Evolutionary conservation across 2,329 filamentous ascomycete genomes (phyloP), one percentile per base, ranked within the genome.

Genomic region (Cephalotrichum gorgonifer): DNA sequence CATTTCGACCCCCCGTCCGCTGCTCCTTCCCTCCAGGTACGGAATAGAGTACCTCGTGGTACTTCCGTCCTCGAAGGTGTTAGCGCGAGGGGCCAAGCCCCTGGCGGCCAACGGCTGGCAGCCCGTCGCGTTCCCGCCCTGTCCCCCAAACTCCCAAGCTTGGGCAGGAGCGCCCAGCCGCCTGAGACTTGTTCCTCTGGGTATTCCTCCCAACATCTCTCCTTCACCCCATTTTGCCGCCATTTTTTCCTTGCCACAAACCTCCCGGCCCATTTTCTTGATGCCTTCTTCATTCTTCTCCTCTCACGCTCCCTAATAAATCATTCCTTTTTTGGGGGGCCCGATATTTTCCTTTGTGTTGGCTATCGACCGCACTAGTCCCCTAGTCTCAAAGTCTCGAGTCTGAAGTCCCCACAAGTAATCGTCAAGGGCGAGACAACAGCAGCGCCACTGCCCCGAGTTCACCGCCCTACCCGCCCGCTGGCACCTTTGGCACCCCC

Each of bases 291-390:
- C 48, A 35, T 28, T 48, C 33, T 52, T 46, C 47, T 20, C 17
- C 35, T 8, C 9, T 17, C 14, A 4, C 35, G 52, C 49, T 50
- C 53, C 43, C 44, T 51, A 52, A 55, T 53, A 57, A 58, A 50
- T 44, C 33, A 59, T 55, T 52, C 52, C 49, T 46, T 50, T 44
- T 54, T 42, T 26, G 33, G 30, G 22, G 44, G 51, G 45, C 30
- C 30, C 35, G 15, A 17, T 22, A 6, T 39, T 49, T 54, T 42
- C 20, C 30, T 27, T 47, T 41, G 49, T 22, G 26, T 42, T 39
- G 43, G 35, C 28, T 26, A 31, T n/a, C 45, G 35, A 17, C 35
- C 35, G 6, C 17, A 39, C 35, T 39, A 20, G n/a, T 39, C 35
- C 17, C 22, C 7, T 39, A 17, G n/a, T 20, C n/a, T n/a, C n/a